Evolutionary conservation across 1,284 basidiomycete genomes (phyloP), one percentile per base, ranked within the genome.

Genomic region (Rhodotorula sp.): DNA sequence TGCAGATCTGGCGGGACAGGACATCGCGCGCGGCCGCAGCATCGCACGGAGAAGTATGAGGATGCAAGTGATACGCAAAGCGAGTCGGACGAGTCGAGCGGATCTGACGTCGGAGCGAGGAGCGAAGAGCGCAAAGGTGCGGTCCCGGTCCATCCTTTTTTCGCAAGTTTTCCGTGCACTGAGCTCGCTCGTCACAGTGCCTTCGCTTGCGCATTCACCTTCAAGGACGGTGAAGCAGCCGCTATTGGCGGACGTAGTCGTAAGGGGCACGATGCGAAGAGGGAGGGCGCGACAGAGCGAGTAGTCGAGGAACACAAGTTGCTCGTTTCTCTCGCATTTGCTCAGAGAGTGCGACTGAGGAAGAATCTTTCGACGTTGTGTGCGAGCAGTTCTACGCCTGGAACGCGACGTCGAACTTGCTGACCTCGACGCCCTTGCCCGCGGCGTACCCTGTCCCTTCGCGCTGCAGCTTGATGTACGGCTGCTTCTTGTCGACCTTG

Each of bases 391-490:
- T 34, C 49, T 53, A 73, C 8, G 67, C 78, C 66, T 78, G 77
- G 64, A 79, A 77, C n/a, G 74, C 63, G 14, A 78, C 46, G 50
- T 75, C 77, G 52, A 66, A 78, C 42, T 66, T 66, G 56, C 67
- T 74, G 2, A 75, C 77, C 58, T 77, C 71, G 59, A 76, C 70
- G 46, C 72, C 66, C 4, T 77, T 77, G 5, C 77, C 77, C 16
- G 68, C 69, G 5, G 77, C 77, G 60, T 72, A 79, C 0, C 77
- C 77, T 1, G 77, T 78, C 19, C 78, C 78, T 53, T 77, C 77
- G 9, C 77, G 62, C 64, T 74, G 70, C 46, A 79, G 23, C 53
- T 73, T 71, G 55, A 78, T 72, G 44, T 71, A 73, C 4, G 70
- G 71, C 23, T 56, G 55, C 65, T 75, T 73, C 67, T 76, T 77